These are phyloP conservation scores for Cafeteria roenbergensis DNA, from an alignment of 108 stramenopile species.

Conservation along the genomic window DNA sequence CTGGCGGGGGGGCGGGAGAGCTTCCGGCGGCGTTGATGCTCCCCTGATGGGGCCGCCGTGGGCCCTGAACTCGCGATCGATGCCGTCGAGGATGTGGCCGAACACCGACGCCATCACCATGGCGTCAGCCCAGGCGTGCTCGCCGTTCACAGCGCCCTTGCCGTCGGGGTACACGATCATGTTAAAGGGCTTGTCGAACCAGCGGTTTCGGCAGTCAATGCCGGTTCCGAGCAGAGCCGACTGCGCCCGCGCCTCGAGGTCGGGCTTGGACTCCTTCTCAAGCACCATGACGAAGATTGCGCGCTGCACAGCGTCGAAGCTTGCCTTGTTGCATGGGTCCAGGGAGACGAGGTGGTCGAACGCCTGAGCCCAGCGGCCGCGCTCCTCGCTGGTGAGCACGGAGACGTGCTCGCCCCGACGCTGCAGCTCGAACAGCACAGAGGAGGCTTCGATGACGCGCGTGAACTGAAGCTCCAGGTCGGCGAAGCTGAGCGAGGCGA, in stretches of 20 bases:
- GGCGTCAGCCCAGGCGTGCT: slow-evolving; percentile 41
- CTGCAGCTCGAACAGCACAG: slow-evolving; percentile 1
- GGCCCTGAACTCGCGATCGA: slow-evolving; percentile 2
- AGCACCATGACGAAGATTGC: slow-evolving; percentile 22
- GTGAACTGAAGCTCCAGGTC: slow-evolving; percentile 5
- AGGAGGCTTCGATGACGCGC: slow-evolving; percentile 5
- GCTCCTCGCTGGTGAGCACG: slow-evolving; percentile 15
- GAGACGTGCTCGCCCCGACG: background rate
- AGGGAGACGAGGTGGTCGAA: slow-evolving; percentile 12
- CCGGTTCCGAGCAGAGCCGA: slow-evolving; percentile 21
- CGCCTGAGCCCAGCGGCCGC: slow-evolving; percentile 24
- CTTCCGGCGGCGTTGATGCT: too few species aligned
- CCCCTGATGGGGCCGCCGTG: background rate
- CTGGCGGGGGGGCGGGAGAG: slow-evolving; percentile 8
- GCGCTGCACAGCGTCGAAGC: slow-evolving; percentile 22
- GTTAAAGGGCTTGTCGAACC: slow-evolving; percentile 41
- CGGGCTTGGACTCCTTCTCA: slow-evolving; percentile 23
- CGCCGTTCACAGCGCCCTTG: slow-evolving; percentile 33
- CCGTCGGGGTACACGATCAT: slow-evolving; percentile 26
- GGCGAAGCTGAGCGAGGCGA: background rate
- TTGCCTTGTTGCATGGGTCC: slow-evolving; percentile 12
- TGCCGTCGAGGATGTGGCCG: slow-evolving; percentile 14
- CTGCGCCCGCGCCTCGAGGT: slow-evolving; percentile 9
- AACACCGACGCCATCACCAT: slow-evolving; percentile 34
- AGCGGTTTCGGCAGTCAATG: slow-evolving; percentile 26